Evolutionary conservation across 1,284 basidiomycete genomes (phyloP).

Genomic region (Exobasidium cylindrosporum): DNA sequence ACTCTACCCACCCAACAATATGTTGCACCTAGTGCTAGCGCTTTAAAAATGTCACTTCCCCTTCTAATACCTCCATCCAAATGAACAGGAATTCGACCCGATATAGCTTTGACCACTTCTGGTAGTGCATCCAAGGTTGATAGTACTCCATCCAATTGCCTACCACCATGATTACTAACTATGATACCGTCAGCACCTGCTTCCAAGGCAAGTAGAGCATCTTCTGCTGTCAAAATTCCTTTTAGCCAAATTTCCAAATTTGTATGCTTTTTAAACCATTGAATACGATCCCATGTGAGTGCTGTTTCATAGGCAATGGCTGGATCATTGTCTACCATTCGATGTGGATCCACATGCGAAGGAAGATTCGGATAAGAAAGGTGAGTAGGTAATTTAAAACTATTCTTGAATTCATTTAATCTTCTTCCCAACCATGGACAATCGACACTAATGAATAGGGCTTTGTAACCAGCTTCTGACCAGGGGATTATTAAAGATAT

Average conservation of each 20-base stretch:
- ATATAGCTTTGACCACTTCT: slow-evolving; percentile 29
- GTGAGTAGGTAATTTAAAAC: slow-evolving; percentile 23
- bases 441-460: slow-evolving; percentile 61
- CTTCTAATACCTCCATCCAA: slow-evolving; percentile 41
- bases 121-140: slow-evolving; percentile 33
- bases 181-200: slow-evolving; percentile 44
- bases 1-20: slow-evolving; percentile 44
- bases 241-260: slow-evolving; percentile 47
- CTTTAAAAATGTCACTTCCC: slow-evolving; percentile 45
- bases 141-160: slow-evolving; percentile 44
- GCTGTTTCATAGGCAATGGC: slow-evolving; percentile 13
- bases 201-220: slow-evolving; percentile 36
- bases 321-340: slow-evolving; percentile 3
- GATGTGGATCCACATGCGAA: slow-evolving; percentile 2
- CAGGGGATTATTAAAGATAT: too few species aligned
- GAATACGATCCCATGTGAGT: slow-evolving; percentile 24
- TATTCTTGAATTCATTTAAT: slow-evolving; percentile 30
- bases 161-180: slow-evolving; percentile 48
- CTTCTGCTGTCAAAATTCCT: slow-evolving; percentile 35
- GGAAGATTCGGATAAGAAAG: slow-evolving; percentile 21
- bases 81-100: slow-evolving; percentile 46
- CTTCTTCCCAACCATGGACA: slow-evolving; percentile 35
- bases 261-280: slow-evolving; percentile 21
- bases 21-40: slow-evolving; percentile 45
- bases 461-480: slow-evolving; percentile 64